Conservation (phyloP, 805 yeast species). For the Scheffersomyces amazonensis region DNA sequence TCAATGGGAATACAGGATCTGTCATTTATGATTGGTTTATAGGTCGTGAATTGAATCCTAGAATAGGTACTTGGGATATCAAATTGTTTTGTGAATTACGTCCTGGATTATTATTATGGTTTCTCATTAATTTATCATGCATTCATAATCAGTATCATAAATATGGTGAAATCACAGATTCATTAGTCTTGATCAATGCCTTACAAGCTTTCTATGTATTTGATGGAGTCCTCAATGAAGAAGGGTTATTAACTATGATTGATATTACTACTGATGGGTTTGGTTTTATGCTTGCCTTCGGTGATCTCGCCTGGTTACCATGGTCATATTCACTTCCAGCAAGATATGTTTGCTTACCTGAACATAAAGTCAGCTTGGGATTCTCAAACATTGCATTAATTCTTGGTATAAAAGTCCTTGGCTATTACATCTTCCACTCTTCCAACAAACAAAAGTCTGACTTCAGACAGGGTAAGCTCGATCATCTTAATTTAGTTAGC, state of each 20-base stretch:
- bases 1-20: slow-evolving; percentile 83
- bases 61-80: slow-evolving; percentile 81
- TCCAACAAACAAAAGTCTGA: slow-evolving; percentile 82
- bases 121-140: slow-evolving; percentile 71
- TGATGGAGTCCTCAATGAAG: slow-evolving; percentile 91
- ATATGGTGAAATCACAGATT: slow-evolving; percentile 61
- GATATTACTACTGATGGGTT: slow-evolving; percentile 96
- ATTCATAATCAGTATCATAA: slow-evolving; percentile 74
- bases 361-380: slow-evolving; percentile 57
- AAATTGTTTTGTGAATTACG: slow-evolving; percentile 90
- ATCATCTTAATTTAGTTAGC: slow-evolving; percentile 54
- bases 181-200: slow-evolving; percentile 63
- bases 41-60: slow-evolving; percentile 93
- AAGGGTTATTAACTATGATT: slow-evolving; percentile 89
- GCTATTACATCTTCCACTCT: slow-evolving; percentile 79
- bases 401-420: slow-evolving; percentile 49
- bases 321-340: slow-evolving; percentile 87
- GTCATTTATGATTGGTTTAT: slow-evolving; percentile 89
- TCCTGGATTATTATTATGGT: slow-evolving; percentile 91
- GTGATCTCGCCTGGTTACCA: slow-evolving; percentile 91
- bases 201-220: slow-evolving; percentile 81
- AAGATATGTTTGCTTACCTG: slow-evolving; percentile 63
- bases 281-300: slow-evolving; percentile 94
- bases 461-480: slow-evolving; percentile 75
- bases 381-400: slow-evolving; percentile 35